phyloP scores from a whole-genome alignment of 129 eudicot species.

The Smallanthus sonchifolius region DNA sequence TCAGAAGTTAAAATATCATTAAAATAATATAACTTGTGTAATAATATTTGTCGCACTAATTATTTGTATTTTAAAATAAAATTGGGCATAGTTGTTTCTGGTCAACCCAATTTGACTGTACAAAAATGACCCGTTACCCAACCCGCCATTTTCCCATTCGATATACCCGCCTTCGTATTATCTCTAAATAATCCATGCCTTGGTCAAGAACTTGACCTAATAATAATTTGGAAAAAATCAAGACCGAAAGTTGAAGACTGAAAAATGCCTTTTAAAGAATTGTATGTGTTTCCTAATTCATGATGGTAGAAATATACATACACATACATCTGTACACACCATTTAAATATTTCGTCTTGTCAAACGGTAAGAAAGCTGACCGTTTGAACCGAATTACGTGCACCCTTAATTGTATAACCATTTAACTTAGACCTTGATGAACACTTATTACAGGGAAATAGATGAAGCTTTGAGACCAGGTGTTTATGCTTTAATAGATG shows the following conservation, averaged over 20 bases:
- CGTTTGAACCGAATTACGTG: background rate
- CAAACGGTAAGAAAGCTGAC: background rate
- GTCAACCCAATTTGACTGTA: background rate
- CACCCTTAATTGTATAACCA: background rate
- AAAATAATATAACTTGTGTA: background rate
- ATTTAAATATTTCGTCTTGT: background rate
- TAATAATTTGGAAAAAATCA: background rate
- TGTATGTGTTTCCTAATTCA: background rate
- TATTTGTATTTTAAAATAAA: background rate
- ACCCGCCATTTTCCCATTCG: background rate
- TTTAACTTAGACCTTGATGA: background rate
- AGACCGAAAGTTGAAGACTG: background rate
- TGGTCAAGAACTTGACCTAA: background rate
- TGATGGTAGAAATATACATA: background rate
- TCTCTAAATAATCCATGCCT: background rate
- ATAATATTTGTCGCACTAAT: background rate
- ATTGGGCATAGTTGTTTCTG: background rate
- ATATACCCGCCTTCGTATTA: background rate
- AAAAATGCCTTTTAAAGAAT: background rate
- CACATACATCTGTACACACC: background rate
- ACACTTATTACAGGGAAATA: constrained; percentile 61
- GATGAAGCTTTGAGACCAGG: constrained; percentile 95
- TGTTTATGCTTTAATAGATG: constrained; percentile 80
- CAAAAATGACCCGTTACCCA: background rate
- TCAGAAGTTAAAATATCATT: background rate